Evolutionary conservation across 257 asterid genomes (phyloP).

Genomic region (Penstemon davidsonii): DNA sequence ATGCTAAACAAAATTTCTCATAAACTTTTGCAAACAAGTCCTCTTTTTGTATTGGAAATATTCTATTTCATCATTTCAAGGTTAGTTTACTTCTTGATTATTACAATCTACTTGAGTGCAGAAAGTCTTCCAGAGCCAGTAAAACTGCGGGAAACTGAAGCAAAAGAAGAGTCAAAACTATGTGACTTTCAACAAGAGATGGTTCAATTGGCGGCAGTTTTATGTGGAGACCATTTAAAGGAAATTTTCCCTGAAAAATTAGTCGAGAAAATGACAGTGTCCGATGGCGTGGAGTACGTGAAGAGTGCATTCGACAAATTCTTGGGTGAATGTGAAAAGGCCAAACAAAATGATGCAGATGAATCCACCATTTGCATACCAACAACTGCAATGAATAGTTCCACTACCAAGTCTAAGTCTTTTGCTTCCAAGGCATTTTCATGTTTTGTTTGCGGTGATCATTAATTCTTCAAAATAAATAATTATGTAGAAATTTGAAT

Average conservation of each 20-base stretch:
- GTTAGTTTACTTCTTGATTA: not conserved
- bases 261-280: slow-evolving; percentile 49
- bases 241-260: slow-evolving; percentile 36
- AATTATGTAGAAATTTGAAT: no score
- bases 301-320: slow-evolving; percentile 44
- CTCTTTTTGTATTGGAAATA: not conserved
- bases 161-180: slow-evolving; percentile 35
- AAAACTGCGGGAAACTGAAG: slow-evolving; percentile 30
- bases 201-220: slow-evolving; percentile 50
- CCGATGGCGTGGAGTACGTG: slow-evolving; percentile 46
- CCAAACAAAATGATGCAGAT: slow-evolving; percentile 37
- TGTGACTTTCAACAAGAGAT: slow-evolving; percentile 48
- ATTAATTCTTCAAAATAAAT: not conserved
- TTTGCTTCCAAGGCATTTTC: slow-evolving; percentile 46
- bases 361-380: slow-evolving; percentile 40
- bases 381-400: not conserved
- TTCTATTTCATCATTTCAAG: not conserved
- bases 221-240: slow-evolving; percentile 43
- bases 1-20: no score
- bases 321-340: slow-evolving; percentile 48
- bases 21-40: no score
- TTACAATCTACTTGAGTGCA: slow-evolving; percentile 7
- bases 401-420: slow-evolving; percentile 26
- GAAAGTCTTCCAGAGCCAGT: slow-evolving; percentile 41
- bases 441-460: slow-evolving; percentile 45